These are phyloP conservation scores for Naganishia onofrii DNA, from an alignment of 768 basidiomycete species.

Conservation along the genomic window DNA sequence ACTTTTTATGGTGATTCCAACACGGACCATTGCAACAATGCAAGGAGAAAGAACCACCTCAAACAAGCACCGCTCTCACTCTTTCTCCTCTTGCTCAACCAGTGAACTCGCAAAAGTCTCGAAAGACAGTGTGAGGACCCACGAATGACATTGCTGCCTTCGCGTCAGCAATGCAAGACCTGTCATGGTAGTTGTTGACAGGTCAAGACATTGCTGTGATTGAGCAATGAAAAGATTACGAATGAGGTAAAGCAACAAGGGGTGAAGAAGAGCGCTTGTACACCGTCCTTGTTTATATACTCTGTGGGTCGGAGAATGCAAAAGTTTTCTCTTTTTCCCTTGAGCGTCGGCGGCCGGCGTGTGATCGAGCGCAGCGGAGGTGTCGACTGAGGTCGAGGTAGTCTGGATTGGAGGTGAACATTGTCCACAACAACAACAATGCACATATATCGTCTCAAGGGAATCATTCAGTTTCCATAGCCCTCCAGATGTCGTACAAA, in stretches of 20 bases:
- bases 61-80: constrained; percentile 22
- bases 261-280: not conserved
- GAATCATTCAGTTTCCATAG: too few relatives aligned
- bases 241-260: constrained; percentile 1
- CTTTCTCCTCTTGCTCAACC: constrained; percentile 21
- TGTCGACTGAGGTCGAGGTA: too few relatives aligned
- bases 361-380: too few relatives aligned
- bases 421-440: too few relatives aligned
- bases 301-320: too few relatives aligned
- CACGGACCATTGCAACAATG: constrained; percentile 4
- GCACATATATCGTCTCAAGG: too few relatives aligned
- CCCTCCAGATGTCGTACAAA: too few relatives aligned
- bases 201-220: not conserved
- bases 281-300: not conserved
- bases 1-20: constrained; percentile 27
- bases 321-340: not conserved
- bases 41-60: constrained; percentile 24
- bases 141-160: constrained; percentile 8
- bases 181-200: constrained; percentile 17
- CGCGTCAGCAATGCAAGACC: constrained; percentile 3
- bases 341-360: not conserved
- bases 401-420: too few relatives aligned
- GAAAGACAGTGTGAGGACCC: not conserved
- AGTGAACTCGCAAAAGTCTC: not conserved
- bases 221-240: constrained; percentile 16